These are phyloP conservation scores for Epichloe festucae DNA, from an alignment of 2,329 filamentous ascomycete genomes.

Conservation along the genomic window DNA sequence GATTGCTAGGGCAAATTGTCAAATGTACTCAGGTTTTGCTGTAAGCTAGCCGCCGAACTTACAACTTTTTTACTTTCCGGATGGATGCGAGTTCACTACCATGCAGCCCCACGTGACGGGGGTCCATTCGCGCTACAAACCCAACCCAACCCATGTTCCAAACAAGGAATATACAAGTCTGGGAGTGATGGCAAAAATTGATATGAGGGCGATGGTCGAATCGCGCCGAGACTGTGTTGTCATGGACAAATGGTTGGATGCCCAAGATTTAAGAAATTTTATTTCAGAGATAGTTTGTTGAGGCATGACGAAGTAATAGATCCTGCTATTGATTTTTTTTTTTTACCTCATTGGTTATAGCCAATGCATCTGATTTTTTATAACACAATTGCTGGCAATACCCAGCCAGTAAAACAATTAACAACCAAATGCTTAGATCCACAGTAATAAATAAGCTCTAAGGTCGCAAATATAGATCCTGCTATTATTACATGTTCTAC, in stretches of 20 bases:
- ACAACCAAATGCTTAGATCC: too few relatives aligned
- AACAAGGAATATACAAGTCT: background rate
- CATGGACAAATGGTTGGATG: background rate
- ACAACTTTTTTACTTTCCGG: constrained; percentile 16
- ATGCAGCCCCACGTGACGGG: constrained; percentile 7
- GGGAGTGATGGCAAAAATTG: background rate
- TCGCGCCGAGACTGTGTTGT: background rate
- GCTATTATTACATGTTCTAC: constrained; percentile 6
- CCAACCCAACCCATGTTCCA: background rate
- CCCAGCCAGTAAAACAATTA: too few relatives aligned
- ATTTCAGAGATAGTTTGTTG: background rate
- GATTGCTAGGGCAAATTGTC: background rate
- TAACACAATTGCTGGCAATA: too few relatives aligned
- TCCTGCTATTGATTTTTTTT: background rate
- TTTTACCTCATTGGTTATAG: too few relatives aligned
- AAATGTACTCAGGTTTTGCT: background rate
- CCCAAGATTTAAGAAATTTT: background rate
- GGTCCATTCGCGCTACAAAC: background rate
- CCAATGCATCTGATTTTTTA: too few relatives aligned
- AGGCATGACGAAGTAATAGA: background rate
- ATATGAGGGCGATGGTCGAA: background rate
- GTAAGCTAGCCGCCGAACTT: constrained; percentile 9
- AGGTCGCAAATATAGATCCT: background rate
- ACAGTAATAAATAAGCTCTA: too few relatives aligned
- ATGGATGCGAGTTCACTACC: background rate